phyloP scores from a whole-genome alignment of 2,329 filamentous ascomycete genomes.

The Talaromyces amestolkiae region DNA sequence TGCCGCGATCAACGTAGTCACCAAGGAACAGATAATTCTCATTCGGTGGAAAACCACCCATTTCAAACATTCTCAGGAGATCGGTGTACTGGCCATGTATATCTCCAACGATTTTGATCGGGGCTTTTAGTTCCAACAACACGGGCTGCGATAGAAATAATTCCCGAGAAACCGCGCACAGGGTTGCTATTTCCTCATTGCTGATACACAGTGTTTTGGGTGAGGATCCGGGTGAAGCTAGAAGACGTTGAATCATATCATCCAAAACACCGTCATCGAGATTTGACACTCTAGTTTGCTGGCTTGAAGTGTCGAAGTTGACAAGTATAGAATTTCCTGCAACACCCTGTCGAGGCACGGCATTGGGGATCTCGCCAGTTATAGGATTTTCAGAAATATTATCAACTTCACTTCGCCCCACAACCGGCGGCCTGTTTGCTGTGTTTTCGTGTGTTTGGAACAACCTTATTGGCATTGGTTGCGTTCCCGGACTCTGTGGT shows the following conservation, averaged over 20 bases:
- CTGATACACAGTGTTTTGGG: conserved; percentile 89
- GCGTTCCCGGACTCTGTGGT: background rate
- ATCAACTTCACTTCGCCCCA: background rate
- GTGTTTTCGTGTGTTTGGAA: background rate
- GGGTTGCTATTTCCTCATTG: conserved; percentile 92
- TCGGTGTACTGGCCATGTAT: conserved; percentile 97
- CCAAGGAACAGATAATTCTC: conserved; percentile 93
- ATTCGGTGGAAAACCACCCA: conserved; percentile 92
- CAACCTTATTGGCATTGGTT: no score
- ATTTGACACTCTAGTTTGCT: background rate
- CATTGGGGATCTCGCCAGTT: background rate
- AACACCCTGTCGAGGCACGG: background rate
- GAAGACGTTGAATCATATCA: conserved; percentile 92
- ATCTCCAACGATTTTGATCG: conserved; percentile 96
- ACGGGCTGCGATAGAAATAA: conserved; percentile 89
- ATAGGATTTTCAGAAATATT: background rate
- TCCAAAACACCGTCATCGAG: conserved; percentile 69
- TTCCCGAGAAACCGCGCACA: conserved; percentile 85
- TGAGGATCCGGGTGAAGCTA: conserved; percentile 90
- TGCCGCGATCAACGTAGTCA: conserved; percentile 94
- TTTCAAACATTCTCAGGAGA: conserved; percentile 94
- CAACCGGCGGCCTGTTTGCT: background rate
- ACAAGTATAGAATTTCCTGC: background rate
- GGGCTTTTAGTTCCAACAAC: conserved; percentile 84
- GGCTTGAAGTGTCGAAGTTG: background rate